Evolutionary conservation across 2,329 filamentous ascomycete species (phyloP), one percentile per base, ranked within the genome.

Genomic region (Leptographium radiaticola): DNA sequence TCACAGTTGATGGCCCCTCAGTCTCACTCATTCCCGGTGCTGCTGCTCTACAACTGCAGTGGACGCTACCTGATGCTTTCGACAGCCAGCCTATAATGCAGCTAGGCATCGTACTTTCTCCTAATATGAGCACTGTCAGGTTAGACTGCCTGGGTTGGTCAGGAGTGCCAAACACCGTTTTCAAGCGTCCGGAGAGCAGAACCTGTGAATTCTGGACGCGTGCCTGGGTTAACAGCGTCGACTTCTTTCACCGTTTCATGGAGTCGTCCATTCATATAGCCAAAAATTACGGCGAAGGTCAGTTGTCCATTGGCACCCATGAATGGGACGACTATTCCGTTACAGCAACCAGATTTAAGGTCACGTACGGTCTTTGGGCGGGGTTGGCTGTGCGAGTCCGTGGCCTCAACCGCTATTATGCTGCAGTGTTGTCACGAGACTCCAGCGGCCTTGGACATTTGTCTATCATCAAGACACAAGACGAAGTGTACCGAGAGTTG

Each of bases 321-420:
- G 64, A 66, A 8, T 68, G 66, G 66, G 53, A 42, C 3, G 59
- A 64, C 44, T 68, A 68, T 53, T 53, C 46, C 0, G 57, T 59
- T 10, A 53, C 50, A 4, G 59, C 62, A 1, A 43, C 51, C 0
- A 54, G 57, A 2, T 63, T 68, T 34, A 55, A 39, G 3, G 34
- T 67, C 6, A 62, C 62, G 16, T 43, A 64, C 5, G 64, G 62
- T 5, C 51, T 49, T 4, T 58, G 59, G 1, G 57, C 52, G 1
- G 65, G 65, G n/a, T 51, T 64, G 2, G 63, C 61, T 1, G 53
- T 62, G 8, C 50, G 65, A 3, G 62, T 64, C 2, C 59, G 61
- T 48, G 66, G 66, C 0, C 51, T 67, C 33, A 66, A 64, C 44
- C 53, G 65, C 18, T 67, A 63, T 39, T 66, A 67, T 42, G 63